Conservation (phyloP, 2,329 filamentous ascomycete genomes). For the Cercospora canescens region DNA sequence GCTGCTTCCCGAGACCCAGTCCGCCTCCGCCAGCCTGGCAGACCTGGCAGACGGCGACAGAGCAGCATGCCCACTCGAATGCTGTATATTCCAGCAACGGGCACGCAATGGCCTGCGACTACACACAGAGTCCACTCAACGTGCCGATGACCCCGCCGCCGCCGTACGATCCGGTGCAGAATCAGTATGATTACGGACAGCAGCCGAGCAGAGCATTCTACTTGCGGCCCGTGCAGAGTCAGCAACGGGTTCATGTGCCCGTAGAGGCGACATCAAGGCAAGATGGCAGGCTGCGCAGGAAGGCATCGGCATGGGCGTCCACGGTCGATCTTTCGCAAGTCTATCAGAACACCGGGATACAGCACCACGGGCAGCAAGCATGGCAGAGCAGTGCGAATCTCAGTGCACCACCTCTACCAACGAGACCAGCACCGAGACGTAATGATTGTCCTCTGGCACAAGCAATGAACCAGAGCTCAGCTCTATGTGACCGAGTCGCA, state of each 20-base stretch:
- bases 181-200: constrained; percentile 9
- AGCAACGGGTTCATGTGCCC: constrained; percentile 14
- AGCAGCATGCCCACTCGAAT: constrained; percentile 5
- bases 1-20: not conserved
- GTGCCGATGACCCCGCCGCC: constrained; percentile 17
- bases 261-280: constrained; percentile 1
- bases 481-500: constrained; percentile 60
- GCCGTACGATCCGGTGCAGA: constrained; percentile 18
- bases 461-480: constrained; percentile 41
- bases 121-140: not conserved
- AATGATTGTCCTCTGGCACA: constrained; percentile 23
- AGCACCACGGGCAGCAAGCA: constrained; percentile 11
- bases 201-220: constrained; percentile 14
- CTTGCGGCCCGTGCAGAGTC: constrained; percentile 15
- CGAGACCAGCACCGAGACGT: constrained; percentile 2
- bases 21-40: not conserved
- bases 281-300: constrained; percentile 16
- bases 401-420: constrained; percentile 3
- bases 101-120: not conserved
- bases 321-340: constrained; percentile 12
- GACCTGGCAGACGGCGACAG: not conserved
- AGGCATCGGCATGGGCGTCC: constrained; percentile 19
- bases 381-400: constrained; percentile 21
- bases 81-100: constrained; percentile 8
- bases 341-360: not conserved